A percentile compares a stretch with the other conserved stretches of the same genome.
Conservation (phyloP, 768 basidiomycete species). For the Suillus luteus region DNA sequence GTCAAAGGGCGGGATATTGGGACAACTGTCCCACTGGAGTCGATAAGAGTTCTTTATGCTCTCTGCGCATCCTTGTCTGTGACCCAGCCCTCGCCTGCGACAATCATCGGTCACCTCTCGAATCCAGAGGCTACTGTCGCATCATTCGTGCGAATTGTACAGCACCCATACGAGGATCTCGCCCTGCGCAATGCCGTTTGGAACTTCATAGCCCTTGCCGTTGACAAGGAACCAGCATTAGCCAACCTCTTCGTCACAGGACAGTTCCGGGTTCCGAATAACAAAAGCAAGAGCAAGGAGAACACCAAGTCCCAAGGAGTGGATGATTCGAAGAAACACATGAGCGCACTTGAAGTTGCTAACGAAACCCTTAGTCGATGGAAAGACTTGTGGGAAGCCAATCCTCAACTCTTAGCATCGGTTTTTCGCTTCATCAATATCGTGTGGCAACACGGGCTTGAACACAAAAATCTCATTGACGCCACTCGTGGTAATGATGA, state of each 20-base stretch:
- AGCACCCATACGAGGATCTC: conserved; percentile 80
- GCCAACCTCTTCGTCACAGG: conserved; percentile 79
- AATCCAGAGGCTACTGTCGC: conserved; percentile 73
- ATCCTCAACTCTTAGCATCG: conserved; percentile 74
- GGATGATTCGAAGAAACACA: conserved; percentile 35
- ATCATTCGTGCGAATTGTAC: conserved; percentile 68
- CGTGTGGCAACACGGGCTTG: conserved; percentile 78
- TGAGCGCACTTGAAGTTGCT: conserved; percentile 70
- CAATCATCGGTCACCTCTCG: conserved; percentile 76
- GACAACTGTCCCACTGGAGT: conserved; percentile 59
- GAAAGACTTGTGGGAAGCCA: conserved; percentile 75
- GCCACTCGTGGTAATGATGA: conserved; percentile 52
- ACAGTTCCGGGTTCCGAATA: conserved; percentile 54
- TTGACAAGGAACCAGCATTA: conserved; percentile 86
- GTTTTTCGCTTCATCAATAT: conserved; percentile 75
- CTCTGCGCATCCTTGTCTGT: conserved; percentile 60
- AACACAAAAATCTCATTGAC: conserved; percentile 65
- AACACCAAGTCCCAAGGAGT: conserved; percentile 26
- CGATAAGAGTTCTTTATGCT: conserved; percentile 51
- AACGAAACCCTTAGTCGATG: conserved; percentile 65
- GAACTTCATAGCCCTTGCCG: conserved; percentile 78
- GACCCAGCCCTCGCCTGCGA: conserved; percentile 62
- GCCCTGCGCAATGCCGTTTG: conserved; percentile 75
- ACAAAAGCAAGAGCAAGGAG: conserved; percentile 41
- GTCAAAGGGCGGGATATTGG: conserved; percentile 68